phyloP scores from a whole-genome alignment of 2,329 filamentous ascomycete species.

The Tolypocladium album region DNA sequence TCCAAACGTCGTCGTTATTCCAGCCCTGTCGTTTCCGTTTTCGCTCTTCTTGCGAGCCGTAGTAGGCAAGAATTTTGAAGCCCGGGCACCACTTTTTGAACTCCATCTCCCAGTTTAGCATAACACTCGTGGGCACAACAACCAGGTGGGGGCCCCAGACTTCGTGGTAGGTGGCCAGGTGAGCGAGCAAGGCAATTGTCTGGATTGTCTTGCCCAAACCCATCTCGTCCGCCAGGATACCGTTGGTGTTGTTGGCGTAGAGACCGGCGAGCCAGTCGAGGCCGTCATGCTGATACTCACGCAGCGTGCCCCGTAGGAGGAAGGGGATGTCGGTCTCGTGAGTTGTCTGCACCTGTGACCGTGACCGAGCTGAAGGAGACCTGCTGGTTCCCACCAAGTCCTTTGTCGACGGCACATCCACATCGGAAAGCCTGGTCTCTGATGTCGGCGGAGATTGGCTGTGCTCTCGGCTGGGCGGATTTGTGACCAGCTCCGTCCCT shows the following conservation, averaged over 20 bases:
- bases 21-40: conserved; percentile 85
- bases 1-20: conserved; percentile 89
- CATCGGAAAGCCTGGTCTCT: conserved; percentile 40
- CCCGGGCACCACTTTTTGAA: conserved; percentile 99
- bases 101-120: conserved; percentile 99
- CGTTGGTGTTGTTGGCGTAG: conserved; percentile 87
- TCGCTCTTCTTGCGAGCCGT: conserved; percentile 85
- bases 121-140: conserved; percentile 94
- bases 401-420: conserved; percentile 29
- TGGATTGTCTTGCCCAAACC: conserved; percentile 97
- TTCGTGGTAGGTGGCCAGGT: conserved; percentile 80
- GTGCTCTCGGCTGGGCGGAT: conserved; percentile 29
- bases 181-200: conserved; percentile 86
- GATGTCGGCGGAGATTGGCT: conserved; percentile 38
- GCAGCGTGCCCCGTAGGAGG: conserved; percentile 74
- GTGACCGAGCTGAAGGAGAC: conserved; percentile 20
- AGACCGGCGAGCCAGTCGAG: conserved; percentile 92
- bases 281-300: conserved; percentile 96
- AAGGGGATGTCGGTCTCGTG: conserved; percentile 68
- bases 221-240: conserved; percentile 97
- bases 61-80: conserved; percentile 97
- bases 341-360: conserved; percentile 15
- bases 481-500: conserved; percentile 32
- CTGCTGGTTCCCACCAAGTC: conserved; percentile 21
- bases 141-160: conserved; percentile 95